Evolutionary conservation across 139 green algal species (phyloP), one percentile per base, ranked within the genome.

Genomic region (Volvox reticuliferus): DNA sequence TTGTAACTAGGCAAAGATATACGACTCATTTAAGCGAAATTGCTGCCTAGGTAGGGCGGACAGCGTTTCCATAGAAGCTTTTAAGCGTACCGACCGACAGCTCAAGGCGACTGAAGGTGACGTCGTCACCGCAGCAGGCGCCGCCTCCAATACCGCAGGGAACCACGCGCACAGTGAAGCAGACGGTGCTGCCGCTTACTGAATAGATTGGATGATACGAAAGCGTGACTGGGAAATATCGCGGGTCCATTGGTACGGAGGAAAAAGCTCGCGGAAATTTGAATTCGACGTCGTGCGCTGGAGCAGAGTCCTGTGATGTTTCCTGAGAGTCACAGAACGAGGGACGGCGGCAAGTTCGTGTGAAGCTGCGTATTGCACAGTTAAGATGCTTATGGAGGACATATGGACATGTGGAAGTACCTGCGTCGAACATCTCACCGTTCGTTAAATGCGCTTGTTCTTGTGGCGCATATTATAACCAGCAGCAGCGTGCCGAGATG

Each of bases 21-120:
- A 55, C 9, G 44, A 55, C 44, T 55, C 9, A 14, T 55, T 55
- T 55, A 55, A 55, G 44, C 9, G 44, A 55, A 55, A 9, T 9
- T 9, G 9, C 44, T 55, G 44, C 5, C 44, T 55, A 55, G 5
- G 44, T n/a, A n/a, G n/a, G n/a, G n/a, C n/a, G 44, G 9, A 55
- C 9, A 55, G 5, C 44, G 5, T 55, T 55, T 55, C 9, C 44
- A 9, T 55, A 55, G 5, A 55, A 55, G 9, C 5, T 55, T 30
- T 73, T 30, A 73, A 73, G 61, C 75, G 44, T 12, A 78, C 28
- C 33, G 0, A 92, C 89, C 2, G 80, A 30, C 30, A 88, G 81
- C 79, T 92, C 89, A 1, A 89, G 89, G n/a, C 88, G 81, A 36
- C 65, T 44, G 89, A 92, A 88, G 69, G 88, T 44, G 28, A 86